Evolutionary conservation across 306 rosid genomes (phyloP), one percentile per base, ranked within the genome.

Genomic region (Cucurbita argyrosperma): DNA sequence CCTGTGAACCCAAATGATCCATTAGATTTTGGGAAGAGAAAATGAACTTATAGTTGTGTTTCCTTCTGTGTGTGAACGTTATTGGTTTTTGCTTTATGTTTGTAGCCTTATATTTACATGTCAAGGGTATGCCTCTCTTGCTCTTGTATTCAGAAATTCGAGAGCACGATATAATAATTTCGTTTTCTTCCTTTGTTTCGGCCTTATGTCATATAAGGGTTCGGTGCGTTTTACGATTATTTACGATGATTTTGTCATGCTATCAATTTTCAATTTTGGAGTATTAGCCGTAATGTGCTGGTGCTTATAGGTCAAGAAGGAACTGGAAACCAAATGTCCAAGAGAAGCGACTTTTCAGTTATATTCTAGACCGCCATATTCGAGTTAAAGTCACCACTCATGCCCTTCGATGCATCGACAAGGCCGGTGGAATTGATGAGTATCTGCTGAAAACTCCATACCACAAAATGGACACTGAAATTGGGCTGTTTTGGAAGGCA

Each of bases 371-470:
- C 81, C 87, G 94, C 38, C 98, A 90, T 18, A 84, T 94, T 80
- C 85, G 96, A 58, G 90, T 89, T 6, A 90, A 94, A 85, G 95
- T 94, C 56, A 88, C 92, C 63, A 94, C 97, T 19, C 97, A 94
- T 6, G 96, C 98, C 69, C 87, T 94, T 40, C 89, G 97, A 14
- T 87, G 97, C 84, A 85, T 94, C 18, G 98, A 90, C 90, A 94
- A 94, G 82, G 94, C 84, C 6, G 98, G 98, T 76, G 98, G 98
- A 74, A 85, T 94, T 58, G 97, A 94, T 26, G 98, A 94, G 79
- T 94, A 94, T 84, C 83, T 94, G 78, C 87, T 94, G 78, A 90
- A 83, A 80, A 94, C 98, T 47, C 96, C 98, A 63, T 90, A 90
- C 88, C 90, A 78, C 21, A 90, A 89, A 83, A 88, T 94, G 97